Evolutionary conservation across 768 basidiomycete genomes (phyloP).

Genomic region (Phylloporus rhodoxanthus): DNA sequence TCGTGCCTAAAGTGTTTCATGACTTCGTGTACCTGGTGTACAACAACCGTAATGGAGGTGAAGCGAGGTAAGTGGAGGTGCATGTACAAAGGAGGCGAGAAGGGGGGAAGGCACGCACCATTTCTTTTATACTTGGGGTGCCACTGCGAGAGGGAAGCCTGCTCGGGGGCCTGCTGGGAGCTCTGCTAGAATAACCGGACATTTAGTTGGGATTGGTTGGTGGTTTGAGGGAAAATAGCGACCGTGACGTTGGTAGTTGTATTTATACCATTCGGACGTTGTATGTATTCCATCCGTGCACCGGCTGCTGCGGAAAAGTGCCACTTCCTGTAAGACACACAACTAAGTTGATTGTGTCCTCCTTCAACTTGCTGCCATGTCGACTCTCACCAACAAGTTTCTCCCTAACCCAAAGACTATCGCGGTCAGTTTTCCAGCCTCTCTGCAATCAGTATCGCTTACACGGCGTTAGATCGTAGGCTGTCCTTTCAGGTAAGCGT

Average conservation of each 20-base stretch:
- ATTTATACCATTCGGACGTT: constrained; percentile 19
- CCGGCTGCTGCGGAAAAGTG: not conserved
- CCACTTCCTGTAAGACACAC: no score
- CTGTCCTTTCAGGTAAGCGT: constrained; percentile 86
- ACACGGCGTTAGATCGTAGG: constrained; percentile 66
- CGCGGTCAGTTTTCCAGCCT: constrained; percentile 54
- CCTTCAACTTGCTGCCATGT: no score
- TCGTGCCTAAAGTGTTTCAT: constrained; percentile 68
- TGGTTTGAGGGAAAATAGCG: constrained; percentile 16
- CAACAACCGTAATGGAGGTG: constrained; percentile 30
- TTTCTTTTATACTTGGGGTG: constrained; percentile 39
- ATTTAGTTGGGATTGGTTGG: constrained; percentile 15
- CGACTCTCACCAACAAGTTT: constrained; percentile 22
- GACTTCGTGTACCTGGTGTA: constrained; percentile 59
- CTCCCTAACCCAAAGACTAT: constrained; percentile 61
- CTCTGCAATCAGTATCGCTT: not conserved
- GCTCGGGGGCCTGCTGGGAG: constrained; percentile 26
- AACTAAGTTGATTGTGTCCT: no score
- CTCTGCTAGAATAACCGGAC: constrained; percentile 22
- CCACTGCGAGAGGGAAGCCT: constrained; percentile 33
- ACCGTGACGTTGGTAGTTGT: not conserved
- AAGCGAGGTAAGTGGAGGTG: constrained; percentile 28
- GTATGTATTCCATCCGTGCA: not conserved
- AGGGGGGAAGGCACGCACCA: constrained; percentile 28
- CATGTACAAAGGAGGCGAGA: constrained; percentile 11